Base-by-base conservation (phyloP, 106 monocot genomes). In the Vanilla planifolia region DNA sequence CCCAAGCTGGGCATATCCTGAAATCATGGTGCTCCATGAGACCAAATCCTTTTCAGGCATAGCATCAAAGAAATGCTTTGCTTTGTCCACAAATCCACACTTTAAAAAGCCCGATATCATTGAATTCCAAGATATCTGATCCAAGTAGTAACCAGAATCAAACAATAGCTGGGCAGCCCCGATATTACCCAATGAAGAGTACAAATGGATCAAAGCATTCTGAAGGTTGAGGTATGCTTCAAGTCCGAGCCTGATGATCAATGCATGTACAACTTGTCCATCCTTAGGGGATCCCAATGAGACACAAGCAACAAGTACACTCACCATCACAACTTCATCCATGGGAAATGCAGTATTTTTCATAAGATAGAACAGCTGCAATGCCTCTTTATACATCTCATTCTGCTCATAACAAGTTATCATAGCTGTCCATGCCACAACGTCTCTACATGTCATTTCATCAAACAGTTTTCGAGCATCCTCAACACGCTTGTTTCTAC, bases 111-210 rank as follows among this genome's bases (percentile, higher is more conserved):
- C 80, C 2, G 76, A 75, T 64, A 98, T 67, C 88, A 98, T 82
- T 17, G 88, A 92, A 73, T 98, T 98, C 79, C 85, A 85, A 14
- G 98, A 92, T 64, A 98, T 79, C 26, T 79, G 88, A 58, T 98
- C 92, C 48, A 65, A 50, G 40, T 53, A 55, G 6, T 61, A 10
- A 33, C 79, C 62, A 8, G 33, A 64, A 71, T 85, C 66, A 68
- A 92, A 98, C 52, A 92, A 50, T 41, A 52, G 43, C 19, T 45
- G 60, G 10, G 92, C 84, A 2, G 72, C 72, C 21, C 33, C 9
- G 16, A 79, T 48, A 51, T 81, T 47, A 20, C 62, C 66, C 55
- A 58, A 80, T 65, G 77, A 73, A 14, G 75, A 76, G 43, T 98
- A 98, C 87, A 88, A 74, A 52, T 85, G 66, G 60, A 92, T 98